Conservation (phyloP, 768 basidiomycete genomes). For the Kwoniella botswanensis region DNA sequence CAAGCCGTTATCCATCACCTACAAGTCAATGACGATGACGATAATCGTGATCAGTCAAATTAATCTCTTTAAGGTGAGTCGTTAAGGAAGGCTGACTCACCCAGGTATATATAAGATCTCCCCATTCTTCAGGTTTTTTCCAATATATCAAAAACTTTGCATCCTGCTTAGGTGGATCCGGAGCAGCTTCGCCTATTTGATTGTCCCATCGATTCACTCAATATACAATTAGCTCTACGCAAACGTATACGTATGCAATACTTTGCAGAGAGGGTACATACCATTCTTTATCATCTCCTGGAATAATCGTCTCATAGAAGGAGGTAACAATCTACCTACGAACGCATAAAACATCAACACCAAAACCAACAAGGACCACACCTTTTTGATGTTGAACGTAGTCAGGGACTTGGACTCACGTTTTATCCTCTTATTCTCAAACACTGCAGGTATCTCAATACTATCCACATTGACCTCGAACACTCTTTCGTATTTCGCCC, state of each 20-base stretch:
- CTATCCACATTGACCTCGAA: slow-evolving; percentile 52
- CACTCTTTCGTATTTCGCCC: slow-evolving; percentile 50
- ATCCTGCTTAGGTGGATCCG: slow-evolving; percentile 54
- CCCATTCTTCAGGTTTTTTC: slow-evolving; percentile 61
- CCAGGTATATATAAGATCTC: slow-evolving; percentile 59
- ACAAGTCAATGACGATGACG: neutral
- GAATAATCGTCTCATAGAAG: slow-evolving; percentile 42
- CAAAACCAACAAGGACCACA: neutral
- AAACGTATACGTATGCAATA: neutral
- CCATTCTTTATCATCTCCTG: slow-evolving; percentile 53
- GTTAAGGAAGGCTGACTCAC: slow-evolving; percentile 37
- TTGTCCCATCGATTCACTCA: neutral
- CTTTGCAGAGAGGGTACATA: slow-evolving; percentile 15
- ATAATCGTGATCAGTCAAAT: neutral
- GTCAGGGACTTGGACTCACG: slow-evolving; percentile 39
- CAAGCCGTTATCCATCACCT: slow-evolving; percentile 59
- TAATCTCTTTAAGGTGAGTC: neutral
- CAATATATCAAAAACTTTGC: slow-evolving; percentile 58
- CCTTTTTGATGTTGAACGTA: neutral
- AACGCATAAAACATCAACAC: neutral
- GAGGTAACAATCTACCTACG: slow-evolving; percentile 47
- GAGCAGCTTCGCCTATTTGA: slow-evolving; percentile 42
- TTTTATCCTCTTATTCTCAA: slow-evolving; percentile 53
- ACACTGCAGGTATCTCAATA: slow-evolving; percentile 43
- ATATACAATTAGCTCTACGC: neutral